These are phyloP conservation scores for Grigorovia humatica DNA, from an alignment of 805 yeast species.

Conservation along the genomic window DNA sequence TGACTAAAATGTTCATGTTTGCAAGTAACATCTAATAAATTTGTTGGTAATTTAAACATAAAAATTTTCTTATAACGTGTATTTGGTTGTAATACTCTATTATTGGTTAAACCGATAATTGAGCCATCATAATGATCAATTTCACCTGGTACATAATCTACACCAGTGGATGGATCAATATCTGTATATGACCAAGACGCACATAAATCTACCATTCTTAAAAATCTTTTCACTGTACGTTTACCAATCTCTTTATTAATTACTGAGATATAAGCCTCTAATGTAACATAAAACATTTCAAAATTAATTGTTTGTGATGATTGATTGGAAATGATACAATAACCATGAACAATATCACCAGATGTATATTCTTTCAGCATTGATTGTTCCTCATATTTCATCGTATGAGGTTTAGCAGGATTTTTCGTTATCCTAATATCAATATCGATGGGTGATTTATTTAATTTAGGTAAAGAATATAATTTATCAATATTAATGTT, in stretches of 20 bases:
- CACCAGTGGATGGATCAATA: slow-evolving; percentile 43
- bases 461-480: slow-evolving; percentile 37
- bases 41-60: slow-evolving; percentile 47
- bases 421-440: slow-evolving; percentile 43
- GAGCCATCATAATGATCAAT: slow-evolving; percentile 38
- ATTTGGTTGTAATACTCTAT: slow-evolving; percentile 39
- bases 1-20: slow-evolving; percentile 34
- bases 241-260: slow-evolving; percentile 27
- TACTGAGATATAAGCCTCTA: slow-evolving; percentile 34
- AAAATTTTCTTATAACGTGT: slow-evolving; percentile 47
- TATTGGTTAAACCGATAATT: slow-evolving; percentile 39
- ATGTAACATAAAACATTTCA: slow-evolving; percentile 48
- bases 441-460: slow-evolving; percentile 36
- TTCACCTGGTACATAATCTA: slow-evolving; percentile 36
- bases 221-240: slow-evolving; percentile 36
- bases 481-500: slow-evolving; percentile 42
- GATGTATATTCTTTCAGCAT: slow-evolving; percentile 47
- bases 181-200: slow-evolving; percentile 45
- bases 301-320: slow-evolving; percentile 41
- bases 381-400: slow-evolving; percentile 35
- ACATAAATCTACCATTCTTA: slow-evolving; percentile 51
- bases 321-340: slow-evolving; percentile 39
- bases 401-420: slow-evolving; percentile 37
- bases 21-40: slow-evolving; percentile 43
- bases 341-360: slow-evolving; percentile 60